Evolutionary conservation across 441 rosid species (phyloP).

Genomic region (Gossypium lobatum): DNA sequence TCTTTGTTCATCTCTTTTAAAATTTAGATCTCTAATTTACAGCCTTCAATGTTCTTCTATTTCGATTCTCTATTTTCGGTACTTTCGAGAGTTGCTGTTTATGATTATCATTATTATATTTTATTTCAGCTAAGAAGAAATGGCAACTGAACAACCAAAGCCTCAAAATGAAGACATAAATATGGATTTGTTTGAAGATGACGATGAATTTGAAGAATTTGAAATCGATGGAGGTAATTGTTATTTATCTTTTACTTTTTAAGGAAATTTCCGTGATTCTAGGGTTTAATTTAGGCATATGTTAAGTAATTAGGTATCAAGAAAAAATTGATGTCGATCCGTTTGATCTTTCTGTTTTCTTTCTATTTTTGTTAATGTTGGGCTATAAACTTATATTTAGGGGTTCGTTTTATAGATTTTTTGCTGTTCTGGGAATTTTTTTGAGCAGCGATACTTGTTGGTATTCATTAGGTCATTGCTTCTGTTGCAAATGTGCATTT

Average conservation of each 20-base stretch:
- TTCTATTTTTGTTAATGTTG: not conserved
- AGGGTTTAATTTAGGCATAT: not conserved
- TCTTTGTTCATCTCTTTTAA: not conserved
- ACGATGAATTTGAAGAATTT: slow-evolving; percentile 92
- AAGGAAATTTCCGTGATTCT: not conserved
- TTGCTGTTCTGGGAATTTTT: not conserved
- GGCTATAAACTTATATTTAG: not conserved
- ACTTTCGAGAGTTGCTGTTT: slow-evolving; percentile 3
- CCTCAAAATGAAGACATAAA: slow-evolving; percentile 54
- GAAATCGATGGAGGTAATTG: slow-evolving; percentile 60
- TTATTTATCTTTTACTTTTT: not conserved
- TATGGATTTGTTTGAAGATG: slow-evolving; percentile 86
- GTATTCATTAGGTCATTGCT: not conserved
- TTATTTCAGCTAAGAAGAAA: slow-evolving; percentile 14
- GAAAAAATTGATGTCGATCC: not conserved
- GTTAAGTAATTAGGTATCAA: too few relatives aligned
- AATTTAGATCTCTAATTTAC: not conserved
- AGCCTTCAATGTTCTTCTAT: not conserved
- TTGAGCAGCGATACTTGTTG: not conserved
- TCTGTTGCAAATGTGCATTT: not conserved
- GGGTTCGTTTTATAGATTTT: not conserved
- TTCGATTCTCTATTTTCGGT: not conserved
- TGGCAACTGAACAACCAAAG: slow-evolving; percentile 65
- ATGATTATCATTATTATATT: not conserved
- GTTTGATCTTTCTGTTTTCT: not conserved